Conservation (phyloP, 2,329 filamentous ascomycete genomes). For the Cytospora leucostoma region DNA sequence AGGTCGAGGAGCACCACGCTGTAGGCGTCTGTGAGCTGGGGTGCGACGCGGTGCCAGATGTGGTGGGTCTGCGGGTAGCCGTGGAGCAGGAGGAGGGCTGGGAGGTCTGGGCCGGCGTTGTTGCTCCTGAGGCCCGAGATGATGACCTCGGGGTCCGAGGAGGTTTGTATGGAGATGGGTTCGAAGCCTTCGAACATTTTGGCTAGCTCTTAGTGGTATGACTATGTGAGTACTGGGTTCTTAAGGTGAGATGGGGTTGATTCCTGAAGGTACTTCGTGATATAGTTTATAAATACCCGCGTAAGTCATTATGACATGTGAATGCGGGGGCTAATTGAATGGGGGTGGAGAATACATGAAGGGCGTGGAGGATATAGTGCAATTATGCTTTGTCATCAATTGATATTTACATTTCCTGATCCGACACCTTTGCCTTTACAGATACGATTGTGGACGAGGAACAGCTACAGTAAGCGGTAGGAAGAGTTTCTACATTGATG, state of each 20-base stretch:
- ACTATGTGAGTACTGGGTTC: neutral
- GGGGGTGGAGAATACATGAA: no score
- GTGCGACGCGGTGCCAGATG: slow-evolving; percentile 53
- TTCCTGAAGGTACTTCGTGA: neutral
- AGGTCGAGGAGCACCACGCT: slow-evolving; percentile 50
- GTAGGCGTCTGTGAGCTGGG: slow-evolving; percentile 42
- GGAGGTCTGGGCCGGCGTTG: slow-evolving; percentile 34
- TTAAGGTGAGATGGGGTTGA: neutral
- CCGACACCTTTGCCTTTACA: no score
- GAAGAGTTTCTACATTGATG: no score
- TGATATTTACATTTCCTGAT: no score
- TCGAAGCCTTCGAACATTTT: slow-evolving; percentile 44
- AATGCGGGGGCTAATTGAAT: no score
- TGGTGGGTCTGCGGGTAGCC: slow-evolving; percentile 55
- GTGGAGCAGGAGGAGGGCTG: slow-evolving; percentile 50
- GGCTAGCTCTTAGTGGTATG: neutral
- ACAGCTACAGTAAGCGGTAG: no score
- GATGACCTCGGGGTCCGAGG: slow-evolving; percentile 40
- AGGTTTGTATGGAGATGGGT: slow-evolving; percentile 42
- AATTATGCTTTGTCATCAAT: no score
- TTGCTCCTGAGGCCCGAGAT: slow-evolving; percentile 47
- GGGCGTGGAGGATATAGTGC: no score
- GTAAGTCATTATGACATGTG: no score
- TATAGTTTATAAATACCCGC: no score
- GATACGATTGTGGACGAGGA: no score